Evolutionary conservation across 805 yeast species (phyloP).

Genomic region (Ogataea salicorniae): DNA sequence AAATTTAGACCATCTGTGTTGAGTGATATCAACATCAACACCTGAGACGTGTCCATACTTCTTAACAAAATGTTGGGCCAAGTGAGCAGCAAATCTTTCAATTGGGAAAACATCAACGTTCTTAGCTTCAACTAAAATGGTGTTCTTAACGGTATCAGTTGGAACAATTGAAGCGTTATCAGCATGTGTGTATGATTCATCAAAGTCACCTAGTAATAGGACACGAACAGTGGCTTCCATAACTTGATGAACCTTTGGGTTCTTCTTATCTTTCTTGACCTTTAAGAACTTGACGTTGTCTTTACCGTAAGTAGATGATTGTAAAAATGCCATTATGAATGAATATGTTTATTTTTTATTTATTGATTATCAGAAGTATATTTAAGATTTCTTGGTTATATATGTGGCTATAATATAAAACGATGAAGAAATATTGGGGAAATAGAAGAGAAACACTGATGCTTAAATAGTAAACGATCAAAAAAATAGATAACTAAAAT

Average conservation of each 20-base stretch:
- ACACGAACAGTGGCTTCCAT: constrained; percentile 80
- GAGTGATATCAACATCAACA: constrained; percentile 60
- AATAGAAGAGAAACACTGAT: background rate
- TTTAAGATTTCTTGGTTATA: background rate
- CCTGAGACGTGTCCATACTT: constrained; percentile 78
- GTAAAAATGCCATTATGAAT: constrained; percentile 25
- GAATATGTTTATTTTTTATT: background rate
- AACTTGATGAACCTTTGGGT: constrained; percentile 74
- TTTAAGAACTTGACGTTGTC: constrained; percentile 89
- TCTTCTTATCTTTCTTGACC: constrained; percentile 69
- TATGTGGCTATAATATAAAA: background rate
- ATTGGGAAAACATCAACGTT: constrained; percentile 83
- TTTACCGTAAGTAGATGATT: constrained; percentile 76
- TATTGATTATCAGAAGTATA: background rate
- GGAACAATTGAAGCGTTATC: constrained; percentile 89
- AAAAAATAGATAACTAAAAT: background rate
- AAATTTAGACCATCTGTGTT: constrained; percentile 72
- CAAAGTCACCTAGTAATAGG: constrained; percentile 74
- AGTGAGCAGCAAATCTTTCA: constrained; percentile 81
- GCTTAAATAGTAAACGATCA: background rate
- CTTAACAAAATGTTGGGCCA: constrained; percentile 73
- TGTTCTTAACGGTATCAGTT: constrained; percentile 90
- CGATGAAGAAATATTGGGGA: background rate
- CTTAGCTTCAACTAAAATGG: constrained; percentile 78
- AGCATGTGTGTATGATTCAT: constrained; percentile 76